Base-by-base conservation (phyloP, 1,284 basidiomycete genomes). In the Meripilus lineatus region DNA sequence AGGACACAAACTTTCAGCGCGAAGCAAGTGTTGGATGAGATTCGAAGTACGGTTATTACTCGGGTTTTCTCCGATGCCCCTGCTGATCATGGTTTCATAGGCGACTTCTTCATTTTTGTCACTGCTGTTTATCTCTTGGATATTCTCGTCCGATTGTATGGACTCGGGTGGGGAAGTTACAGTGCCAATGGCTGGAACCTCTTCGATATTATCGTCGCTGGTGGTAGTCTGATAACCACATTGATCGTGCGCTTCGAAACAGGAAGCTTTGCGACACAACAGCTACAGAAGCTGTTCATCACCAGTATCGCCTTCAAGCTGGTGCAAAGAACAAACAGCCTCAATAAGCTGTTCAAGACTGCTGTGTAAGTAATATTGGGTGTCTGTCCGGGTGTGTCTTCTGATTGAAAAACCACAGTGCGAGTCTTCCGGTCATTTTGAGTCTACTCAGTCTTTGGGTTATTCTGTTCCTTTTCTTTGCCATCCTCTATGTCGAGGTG, bases 291-390 rank as follows among this genome's bases (percentile, higher is more conserved):
- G 67, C 74, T 98, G 10, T 98, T 99, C 68, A 74, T 99, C 35
- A 92, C 95, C 50, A 85, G 84, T 51, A 89, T 97, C 41, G 84
- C 91, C 0, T 86, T 98, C 74, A 99, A 99, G 67, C 77, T 99
- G 18, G 90, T 97, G 1, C 92, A 97, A 61, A 79, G 89, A 40
- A 88, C 85, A 49, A 86, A 93, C 57, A 84, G 81, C 50, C 72
- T 99, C 47, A 98, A 98, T 58, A 92, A 96, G 66, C 72, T 99
- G 15, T 98, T 98, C 79, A 97, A 97, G 68, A 97, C 93, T 5
- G 90, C 92, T 1, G 77, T 91, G 89, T 93, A 69, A 52, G 90
- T 73, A 5, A 23, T 5, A 17, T 28, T 18, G 39, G 44, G 13
- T 22, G 17, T 35, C 38, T n/a, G n/a, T n/a, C n/a, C n/a, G n/a